Base-by-base conservation (phyloP, 306 rosid species). In the Fragaria iinumae region DNA sequence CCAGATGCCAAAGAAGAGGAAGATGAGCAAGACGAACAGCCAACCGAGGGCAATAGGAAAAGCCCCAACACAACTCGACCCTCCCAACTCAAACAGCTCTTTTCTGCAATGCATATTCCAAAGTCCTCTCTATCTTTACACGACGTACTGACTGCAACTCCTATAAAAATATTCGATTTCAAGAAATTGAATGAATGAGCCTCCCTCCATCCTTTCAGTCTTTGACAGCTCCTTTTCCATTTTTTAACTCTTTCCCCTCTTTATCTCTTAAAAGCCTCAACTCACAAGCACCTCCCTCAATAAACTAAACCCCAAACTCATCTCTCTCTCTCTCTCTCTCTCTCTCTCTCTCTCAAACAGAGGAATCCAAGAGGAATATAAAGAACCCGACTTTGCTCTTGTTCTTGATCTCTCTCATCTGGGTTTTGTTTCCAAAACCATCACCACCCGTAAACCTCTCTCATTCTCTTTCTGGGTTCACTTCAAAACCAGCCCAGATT, bases 401-500 rank as follows among this genome's bases (percentile, higher is more conserved):
- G 36, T 36, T 34, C 56, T 53, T 23, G 17, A 18, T 34, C 6
- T n/a, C 52, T 55, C 23, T 66, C 25, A 36, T 39, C 76, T 38
- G 67, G 76, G 53, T 41, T 56, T 41, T 39, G 16, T 39, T 23
- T 34, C 50, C 50, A 53, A 2, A 16, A 47, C 43, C 45, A 49
- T 71, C 75, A 34, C 41, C 18, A 17, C 60, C 60, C 74, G 49
- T 70, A 70, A 41, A 57, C 45, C 21, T 12, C n/a, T 34, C 20
- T 52, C n/a, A 29, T 29, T 36, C 50, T 38, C 21, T 45, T 20
- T 60, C 66, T 60, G 38, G 66, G 66, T 60, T 23, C 18, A 44
- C 66, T 53, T 20, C 36, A n/a, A 53, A 72, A 53, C 76, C 23
- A 69, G n/a, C 73, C 34, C 23, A 16, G 71, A 10, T 67, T 38